Conservation (phyloP, 371 early-diverging fungal species). For the Rhizopus microsporus region DNA sequence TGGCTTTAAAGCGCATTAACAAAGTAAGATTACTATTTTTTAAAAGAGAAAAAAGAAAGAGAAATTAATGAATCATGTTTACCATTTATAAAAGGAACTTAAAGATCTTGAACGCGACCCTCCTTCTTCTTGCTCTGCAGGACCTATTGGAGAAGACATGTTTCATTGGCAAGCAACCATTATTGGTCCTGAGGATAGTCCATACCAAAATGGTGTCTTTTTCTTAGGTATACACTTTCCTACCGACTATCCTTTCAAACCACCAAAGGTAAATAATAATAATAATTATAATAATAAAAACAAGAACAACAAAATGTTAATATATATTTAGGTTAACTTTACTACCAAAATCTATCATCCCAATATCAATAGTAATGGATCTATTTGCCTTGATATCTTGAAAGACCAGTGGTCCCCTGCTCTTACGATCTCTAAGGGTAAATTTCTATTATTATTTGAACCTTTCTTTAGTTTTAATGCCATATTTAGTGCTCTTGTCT, state of each 20-base stretch:
- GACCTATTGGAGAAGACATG: conserved; percentile 85
- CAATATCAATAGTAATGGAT: conserved; percentile 98
- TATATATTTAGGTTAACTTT: conserved; percentile 74
- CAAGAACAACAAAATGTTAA: background rate
- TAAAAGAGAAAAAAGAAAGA: too few species aligned
- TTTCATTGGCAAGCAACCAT: conserved; percentile 95
- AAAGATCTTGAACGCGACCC: conserved; percentile 93
- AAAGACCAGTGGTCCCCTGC: conserved; percentile 99
- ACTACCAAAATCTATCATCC: conserved; percentile 98
- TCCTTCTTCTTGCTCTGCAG: conserved; percentile 90
- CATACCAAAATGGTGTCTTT: conserved; percentile 88
- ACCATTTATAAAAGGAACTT: conserved; percentile 70
- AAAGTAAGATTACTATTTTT: conserved; percentile 12
- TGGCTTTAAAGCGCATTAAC: conserved; percentile 26
- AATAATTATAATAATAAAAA: background rate
- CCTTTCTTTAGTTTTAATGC: background rate
- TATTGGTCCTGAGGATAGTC: conserved; percentile 84
- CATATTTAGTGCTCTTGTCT: conserved; percentile 79
- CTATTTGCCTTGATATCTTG: conserved; percentile 97
- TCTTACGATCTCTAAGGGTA: conserved; percentile 92
- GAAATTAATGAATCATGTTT: too few species aligned
- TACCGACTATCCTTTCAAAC: conserved; percentile 99
- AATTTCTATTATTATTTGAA: conserved; percentile 8
- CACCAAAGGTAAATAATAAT: conserved; percentile 77
- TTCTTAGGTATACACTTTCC: conserved; percentile 98